These are phyloP conservation scores for Dalechampia spathulata DNA, from an alignment of 441 rosid genomes.

Conservation along the genomic window DNA sequence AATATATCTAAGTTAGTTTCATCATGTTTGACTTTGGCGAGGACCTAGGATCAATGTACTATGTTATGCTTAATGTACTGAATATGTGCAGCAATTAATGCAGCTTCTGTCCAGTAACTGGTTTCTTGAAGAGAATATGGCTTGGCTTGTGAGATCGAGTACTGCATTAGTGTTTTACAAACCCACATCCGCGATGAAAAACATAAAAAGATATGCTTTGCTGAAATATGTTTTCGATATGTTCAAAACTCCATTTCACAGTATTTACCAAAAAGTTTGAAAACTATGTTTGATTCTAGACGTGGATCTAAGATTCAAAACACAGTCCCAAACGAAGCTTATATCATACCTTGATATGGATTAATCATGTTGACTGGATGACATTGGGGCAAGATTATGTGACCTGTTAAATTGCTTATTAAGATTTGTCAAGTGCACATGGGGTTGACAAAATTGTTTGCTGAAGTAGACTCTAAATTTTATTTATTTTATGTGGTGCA, in stretches of 20 bases:
- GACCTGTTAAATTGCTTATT: not conserved
- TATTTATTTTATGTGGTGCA: constrained; percentile 20
- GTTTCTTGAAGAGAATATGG: not conserved
- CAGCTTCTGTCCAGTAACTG: not conserved
- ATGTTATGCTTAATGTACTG: not conserved
- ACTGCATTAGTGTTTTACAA: no score
- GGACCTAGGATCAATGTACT: not conserved
- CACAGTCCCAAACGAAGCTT: no score
- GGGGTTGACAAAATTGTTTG: not conserved
- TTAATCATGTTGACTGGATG: not conserved
- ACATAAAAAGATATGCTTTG: no score
- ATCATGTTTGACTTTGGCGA: not conserved
- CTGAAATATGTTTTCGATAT: no score
- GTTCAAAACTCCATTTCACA: no score
- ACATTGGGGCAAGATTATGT: not conserved
- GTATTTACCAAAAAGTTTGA: no score
- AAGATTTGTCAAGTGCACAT: not conserved
- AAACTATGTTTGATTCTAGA: no score
- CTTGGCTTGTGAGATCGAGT: no score
- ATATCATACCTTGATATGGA: not conserved
- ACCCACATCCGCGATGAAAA: no score
- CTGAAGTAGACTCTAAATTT: not conserved
- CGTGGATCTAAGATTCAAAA: no score
- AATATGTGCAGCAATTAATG: not conserved
- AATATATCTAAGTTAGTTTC: not conserved